Evolutionary conservation across 345 rosid species (phyloP).

Genomic region (Rhizophora mangle): DNA sequence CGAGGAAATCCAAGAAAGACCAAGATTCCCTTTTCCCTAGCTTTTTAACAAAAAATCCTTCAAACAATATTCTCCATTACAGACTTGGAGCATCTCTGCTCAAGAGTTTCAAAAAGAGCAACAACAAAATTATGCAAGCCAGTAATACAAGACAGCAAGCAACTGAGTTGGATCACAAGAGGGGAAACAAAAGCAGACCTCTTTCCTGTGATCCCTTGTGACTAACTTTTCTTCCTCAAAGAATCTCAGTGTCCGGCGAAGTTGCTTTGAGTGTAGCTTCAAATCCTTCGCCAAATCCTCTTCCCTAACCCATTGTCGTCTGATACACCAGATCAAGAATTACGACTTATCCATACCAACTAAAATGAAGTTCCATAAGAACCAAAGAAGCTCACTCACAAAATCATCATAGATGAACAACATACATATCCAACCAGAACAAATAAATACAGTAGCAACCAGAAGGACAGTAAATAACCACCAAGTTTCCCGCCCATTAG

Average conservation of each 20-base stretch:
- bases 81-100: neutral
- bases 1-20: neutral
- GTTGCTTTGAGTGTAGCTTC: conserved; percentile 75
- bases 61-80: neutral
- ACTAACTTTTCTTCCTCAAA: conserved; percentile 80
- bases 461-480: neutral
- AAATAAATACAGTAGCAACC: neutral
- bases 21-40: neutral
- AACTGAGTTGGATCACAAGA: neutral
- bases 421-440: neutral
- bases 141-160: neutral
- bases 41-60: neutral
- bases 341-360: neutral
- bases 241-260: conserved; percentile 59
- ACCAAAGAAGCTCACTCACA: neutral
- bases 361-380: neutral
- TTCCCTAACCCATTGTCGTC: conserved; percentile 71
- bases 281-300: conserved; percentile 49
- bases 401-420: neutral
- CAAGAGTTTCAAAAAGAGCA: neutral
- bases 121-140: neutral
- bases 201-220: conserved; percentile 78
- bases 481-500: too few relatives aligned
- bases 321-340: conserved; percentile 18
- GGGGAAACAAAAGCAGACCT: conserved; percentile 41